Evolutionary conservation across 192 early-diverging fungal genomes (phyloP), one percentile per base, ranked within the genome.

Genomic region (Coemansia sp.): DNA sequence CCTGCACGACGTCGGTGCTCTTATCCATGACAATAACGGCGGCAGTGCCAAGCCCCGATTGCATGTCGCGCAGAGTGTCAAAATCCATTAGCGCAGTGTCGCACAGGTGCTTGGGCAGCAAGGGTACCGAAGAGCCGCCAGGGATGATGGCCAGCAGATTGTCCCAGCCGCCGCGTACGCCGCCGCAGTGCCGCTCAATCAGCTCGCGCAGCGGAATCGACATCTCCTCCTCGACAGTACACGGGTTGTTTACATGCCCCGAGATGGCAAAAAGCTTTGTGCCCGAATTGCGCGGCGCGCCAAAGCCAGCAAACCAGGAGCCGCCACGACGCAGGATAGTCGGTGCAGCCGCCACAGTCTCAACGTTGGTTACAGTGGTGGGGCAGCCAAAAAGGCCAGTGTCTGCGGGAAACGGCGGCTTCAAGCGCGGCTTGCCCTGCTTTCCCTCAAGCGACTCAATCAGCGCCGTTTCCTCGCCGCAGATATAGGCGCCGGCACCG

Each of bases 1-100:
- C 95, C 42, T 83, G 70, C 4, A 99, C 93, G 45, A 96, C 91
- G 74, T 99, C 97, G 38, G 93, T 95, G 66, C 90, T 91, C 85
- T 97, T 98, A 84, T 98, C 94, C 94, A 98, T 96, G 50, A 98
- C 96, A 77, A 98, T 96, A 23, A 98, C 92, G 36, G 93, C 96
- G 5, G 93, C 96, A 19, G 96, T 98, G 62, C 96, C 96, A 46
- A 98, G 84, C 46, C 95, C 94, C 67, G 92, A 93, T 72, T 94
- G 88, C 41, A 88, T 88, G 82, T 99, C 97, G 68, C 91, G 89
- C 61, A 99, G 85, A 42, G 92, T 92, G 84, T 99, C 97, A 85
- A 97, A 99, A 79, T 99, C 97, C 97, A 99, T 99, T 77, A 95
- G 79, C 19, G 95, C 92, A 45, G 93, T 91, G 57, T 92, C 89